These are phyloP conservation scores for Coniochaeta hoffmannii DNA, from an alignment of 2,329 filamentous ascomycete species.

Conservation along the genomic window DNA sequence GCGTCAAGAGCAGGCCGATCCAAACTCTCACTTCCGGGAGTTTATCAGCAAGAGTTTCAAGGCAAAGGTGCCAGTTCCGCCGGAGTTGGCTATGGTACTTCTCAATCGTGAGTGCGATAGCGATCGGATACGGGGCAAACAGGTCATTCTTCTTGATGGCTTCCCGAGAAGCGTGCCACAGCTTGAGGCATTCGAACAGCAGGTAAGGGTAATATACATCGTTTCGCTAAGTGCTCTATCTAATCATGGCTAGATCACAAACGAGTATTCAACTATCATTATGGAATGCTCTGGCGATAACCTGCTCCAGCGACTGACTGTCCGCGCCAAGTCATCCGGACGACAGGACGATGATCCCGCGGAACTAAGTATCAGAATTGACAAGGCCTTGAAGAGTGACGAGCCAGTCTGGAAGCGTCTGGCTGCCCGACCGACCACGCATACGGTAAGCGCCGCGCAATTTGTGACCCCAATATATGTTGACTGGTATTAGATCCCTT, in stretches of 20 bases:
- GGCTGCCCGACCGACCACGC: too few relatives aligned
- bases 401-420: too few relatives aligned
- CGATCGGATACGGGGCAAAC: neutral
- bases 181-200: neutral
- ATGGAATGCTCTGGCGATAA: too few relatives aligned
- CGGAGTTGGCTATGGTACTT: neutral
- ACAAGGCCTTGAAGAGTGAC: too few relatives aligned
- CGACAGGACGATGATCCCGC: too few relatives aligned
- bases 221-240: neutral
- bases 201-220: neutral
- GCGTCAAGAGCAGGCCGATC: slow-evolving; percentile 84
- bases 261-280: neutral
- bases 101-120: neutral
- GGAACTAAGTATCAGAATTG: too few relatives aligned
- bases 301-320: too few relatives aligned
- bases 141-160: neutral
- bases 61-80: neutral
- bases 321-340: too few relatives aligned
- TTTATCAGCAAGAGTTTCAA: slow-evolving; percentile 54
- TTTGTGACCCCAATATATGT: too few relatives aligned
- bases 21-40: slow-evolving; percentile 80
- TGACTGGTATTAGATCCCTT: too few relatives aligned
- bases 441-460: too few relatives aligned
- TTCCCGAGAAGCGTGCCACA: neutral
- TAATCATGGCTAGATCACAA: neutral